Percentiles rank a stretch among this genome's conserved stretches.
Conservation (phyloP, 805 yeast genomes). For the Tetrapisispora phaffii region DNA sequence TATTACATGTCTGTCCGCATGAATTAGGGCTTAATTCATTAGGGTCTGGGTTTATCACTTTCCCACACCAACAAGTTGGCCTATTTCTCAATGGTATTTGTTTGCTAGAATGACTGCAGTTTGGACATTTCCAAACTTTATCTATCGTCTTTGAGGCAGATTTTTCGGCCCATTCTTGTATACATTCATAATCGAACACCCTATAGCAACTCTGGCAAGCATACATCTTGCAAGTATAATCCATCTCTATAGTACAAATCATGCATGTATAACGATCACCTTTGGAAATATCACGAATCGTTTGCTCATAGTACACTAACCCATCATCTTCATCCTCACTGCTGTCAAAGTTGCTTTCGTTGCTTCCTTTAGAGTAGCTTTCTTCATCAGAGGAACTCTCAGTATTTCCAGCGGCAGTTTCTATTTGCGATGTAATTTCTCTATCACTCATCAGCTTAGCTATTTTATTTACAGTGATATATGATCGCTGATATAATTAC, state of each 20-base stretch:
- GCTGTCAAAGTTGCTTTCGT: slow-evolving; percentile 1
- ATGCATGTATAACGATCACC: slow-evolving; percentile 72
- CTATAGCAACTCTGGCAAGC: slow-evolving; percentile 69
- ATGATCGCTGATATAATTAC: neutral
- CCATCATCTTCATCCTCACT: slow-evolving; percentile 12
- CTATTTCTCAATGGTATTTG: slow-evolving; percentile 44
- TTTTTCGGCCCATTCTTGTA: slow-evolving; percentile 74
- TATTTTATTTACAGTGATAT: neutral
- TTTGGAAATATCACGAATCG: slow-evolving; percentile 24
- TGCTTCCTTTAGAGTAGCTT: neutral
- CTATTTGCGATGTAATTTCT: neutral
- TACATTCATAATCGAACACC: slow-evolving; percentile 79
- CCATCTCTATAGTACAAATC: slow-evolving; percentile 80
- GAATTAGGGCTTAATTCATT: slow-evolving; percentile 65
- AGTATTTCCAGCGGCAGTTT: neutral
- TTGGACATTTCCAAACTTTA: slow-evolving; percentile 77
- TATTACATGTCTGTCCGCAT: slow-evolving; percentile 76
- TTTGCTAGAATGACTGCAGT: slow-evolving; percentile 39
- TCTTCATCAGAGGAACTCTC: slow-evolving; percentile 2
- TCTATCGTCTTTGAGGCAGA: slow-evolving; percentile 56
- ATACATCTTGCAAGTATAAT: slow-evolving; percentile 59
- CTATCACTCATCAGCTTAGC: neutral
- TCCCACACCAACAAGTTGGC: slow-evolving; percentile 77
- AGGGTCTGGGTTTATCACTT: slow-evolving; percentile 52
- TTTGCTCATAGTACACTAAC: slow-evolving; percentile 25